phyloP scores from a whole-genome alignment of 768 basidiomycete species.

The Coprinopsis marcescibilis region DNA sequence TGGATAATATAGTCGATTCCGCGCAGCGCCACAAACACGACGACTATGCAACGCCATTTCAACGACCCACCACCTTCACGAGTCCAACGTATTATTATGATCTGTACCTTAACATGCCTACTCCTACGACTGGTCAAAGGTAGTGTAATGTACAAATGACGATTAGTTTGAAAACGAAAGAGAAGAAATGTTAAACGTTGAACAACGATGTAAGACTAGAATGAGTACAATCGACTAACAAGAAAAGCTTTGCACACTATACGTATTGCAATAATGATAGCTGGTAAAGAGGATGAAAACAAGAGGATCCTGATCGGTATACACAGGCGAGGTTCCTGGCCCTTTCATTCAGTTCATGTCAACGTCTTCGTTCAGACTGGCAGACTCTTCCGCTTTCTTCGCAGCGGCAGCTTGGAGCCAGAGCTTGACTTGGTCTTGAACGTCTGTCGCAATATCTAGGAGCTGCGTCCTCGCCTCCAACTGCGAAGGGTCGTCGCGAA shows the following conservation, averaged over 20 bases:
- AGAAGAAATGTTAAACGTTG: not conserved
- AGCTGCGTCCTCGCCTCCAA: constrained; percentile 32
- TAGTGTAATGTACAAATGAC: too few species aligned
- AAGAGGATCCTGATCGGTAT: too few species aligned
- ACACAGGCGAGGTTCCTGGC: not conserved
- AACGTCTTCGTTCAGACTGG: constrained; percentile 9
- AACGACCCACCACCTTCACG: not conserved
- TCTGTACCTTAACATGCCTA: too few species aligned
- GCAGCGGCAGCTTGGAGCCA: constrained; percentile 38
- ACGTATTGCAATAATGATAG: too few species aligned
- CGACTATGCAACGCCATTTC: not conserved
- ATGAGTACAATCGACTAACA: not conserved
- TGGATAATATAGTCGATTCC: too few species aligned
- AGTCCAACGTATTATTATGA: not conserved
- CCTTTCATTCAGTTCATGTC: constrained; percentile 1
- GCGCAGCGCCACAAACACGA: not conserved
- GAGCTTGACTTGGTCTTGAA: constrained; percentile 38
- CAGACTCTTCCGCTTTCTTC: constrained; percentile 17
- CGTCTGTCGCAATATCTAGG: constrained; percentile 29
- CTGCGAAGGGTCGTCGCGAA: constrained; percentile 43
- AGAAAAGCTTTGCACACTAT: too few species aligned
- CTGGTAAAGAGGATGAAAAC: too few species aligned
- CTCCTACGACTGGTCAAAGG: too few species aligned
- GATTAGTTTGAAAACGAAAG: too few species aligned
- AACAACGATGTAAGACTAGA: not conserved